Evolutionary conservation across 1,284 basidiomycete species (phyloP), one percentile per base, ranked within the genome.

Genomic region (Boletus putidus): DNA sequence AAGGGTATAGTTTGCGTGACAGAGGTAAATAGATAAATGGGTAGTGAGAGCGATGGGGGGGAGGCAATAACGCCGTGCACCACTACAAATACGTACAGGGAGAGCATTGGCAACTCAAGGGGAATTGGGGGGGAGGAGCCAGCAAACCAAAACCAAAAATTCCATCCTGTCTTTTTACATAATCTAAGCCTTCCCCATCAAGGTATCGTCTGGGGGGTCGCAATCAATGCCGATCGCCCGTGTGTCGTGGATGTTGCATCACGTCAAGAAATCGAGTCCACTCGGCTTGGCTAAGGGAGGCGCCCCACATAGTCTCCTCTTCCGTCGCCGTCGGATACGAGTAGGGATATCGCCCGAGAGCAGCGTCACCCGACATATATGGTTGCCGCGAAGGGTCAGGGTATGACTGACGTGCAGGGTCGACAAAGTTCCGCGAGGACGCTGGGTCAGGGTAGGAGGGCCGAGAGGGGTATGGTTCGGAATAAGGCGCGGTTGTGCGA

Each of bases 261-360:
- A 75, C 79, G 60, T 79, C 74, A 61, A 81, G 68, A 62, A 82
- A 81, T 59, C 75, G 75, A 53, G 74, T 68, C 80, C 80, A 86
- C 68, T 86, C 84, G 42, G 80, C 78, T 61, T 84, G 83, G 48
- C 78, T 83, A 64, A 86, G 82, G 29, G 82, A 79, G 11, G 84
- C 78, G 35, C 84, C 84, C 84, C 84, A 86, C 75, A 85, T 82
- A 8, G 74, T 72, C 25, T 76, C 65, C 56, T 83, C 81, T 53
- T 83, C 82, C 44, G 77, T 77, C 36, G 63, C 44, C 37, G 70
- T 47, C 47, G 78, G 75, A 55, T 80, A 78, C 10, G 74, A 70
- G 27, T 71, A 71, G 36, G 70, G 58, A 31, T 75, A 72, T 36
- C 71, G 68, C 2, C 61, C 64, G 2, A 70, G 63, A 33, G 64